Evolutionary conservation across 1,284 basidiomycete species (phyloP), one percentile per base, ranked within the genome.

Genomic region (Naganishia albida): DNA sequence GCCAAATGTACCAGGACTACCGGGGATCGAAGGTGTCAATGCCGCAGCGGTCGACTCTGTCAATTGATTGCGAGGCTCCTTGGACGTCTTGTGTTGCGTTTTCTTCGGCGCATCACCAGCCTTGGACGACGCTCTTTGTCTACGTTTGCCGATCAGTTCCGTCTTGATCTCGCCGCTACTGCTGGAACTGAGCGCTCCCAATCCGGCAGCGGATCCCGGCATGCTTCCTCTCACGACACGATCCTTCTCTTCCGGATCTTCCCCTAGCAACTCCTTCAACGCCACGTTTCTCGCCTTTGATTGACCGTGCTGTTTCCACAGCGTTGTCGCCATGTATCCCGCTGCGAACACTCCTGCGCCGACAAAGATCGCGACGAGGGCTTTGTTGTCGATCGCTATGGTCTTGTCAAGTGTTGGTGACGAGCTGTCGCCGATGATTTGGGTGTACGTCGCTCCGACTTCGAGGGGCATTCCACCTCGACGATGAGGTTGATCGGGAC

Each of bases 381-480:
- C 20, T 30, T 50, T 50, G 13, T 50, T 48, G 46, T 48, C 38
- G 8, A 42, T 40, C 18, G 57, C 57, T 15, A 60, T 25, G 2
- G 57, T 60, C 23, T 23, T 30, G 4, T 50, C 57, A 20, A 60
- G 57, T 2, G 57, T 50, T 16, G 57, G 38, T 18, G 57, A 50
- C 10, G 46, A 38, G 30, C 23, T 23, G 12, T 39, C 20, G n/a
- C 57, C 34, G 46, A 56, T 43, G 15, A 50, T 4, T 12, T 39
- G 57, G 16, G 46, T 48, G 18, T 23, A 46, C 34, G 34, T 34
- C 18, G 43, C 28, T 16, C 57, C 44, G 13, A 39, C 57, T 12
- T 60, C 57, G 23, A 60, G 46, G 8, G 57, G 57, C 57, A 50
- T 42, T 40, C 57, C 57, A 13, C 57, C 57, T 1, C 57, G 57